Base-by-base conservation (phyloP, 495 filamentous ascomycete genomes). In the Penicillium psychrofluorescens region DNA sequence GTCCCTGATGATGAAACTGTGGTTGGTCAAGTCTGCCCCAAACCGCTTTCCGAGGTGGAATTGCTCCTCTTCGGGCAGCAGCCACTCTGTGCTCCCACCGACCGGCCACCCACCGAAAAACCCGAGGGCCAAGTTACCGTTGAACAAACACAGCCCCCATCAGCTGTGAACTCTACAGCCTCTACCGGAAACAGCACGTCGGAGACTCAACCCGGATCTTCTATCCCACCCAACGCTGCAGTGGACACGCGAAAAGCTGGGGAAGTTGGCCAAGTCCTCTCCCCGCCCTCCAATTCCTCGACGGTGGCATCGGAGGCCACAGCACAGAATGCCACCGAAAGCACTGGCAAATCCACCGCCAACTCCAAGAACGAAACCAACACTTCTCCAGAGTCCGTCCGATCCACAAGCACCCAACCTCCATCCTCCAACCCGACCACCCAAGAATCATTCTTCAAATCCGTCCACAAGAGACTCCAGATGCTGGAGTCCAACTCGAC, bases 381-480 rank as follows among this genome's bases (percentile, higher is more conserved):
- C 29, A 51, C 54, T 9, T 36, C 53, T 12, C 46, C 55, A 9
- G 61, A 72, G 42, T 59, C 70, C 44, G 73, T 61, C 51, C 76
- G 77, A 59, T 47, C 72, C 7, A 68, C 78, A 10, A 61, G 68
- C 35, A 72, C 71, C 0, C 73, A 79, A 36, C 76, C 84, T 0
- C 67, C 81, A 10, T 61, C 76, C 13, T 63, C 88, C 2, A 80
- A 77, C 12, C 90, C 91, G 9, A 90, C 88, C 0, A 91, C 88
- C 4, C 92, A 98, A 66, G 92, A 96, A 61, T 89, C 84, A 7
- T 97, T 98, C 68, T 98, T 95, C 76, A 97, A 97, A 63, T 88
- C 88, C 7, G 82, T 98, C 5, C 86, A 88, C 48, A 95, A 96
- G 59, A 86, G 92, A 33, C 78, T 98, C 6, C 85, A 90, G 53